A percentile compares a stretch with the other conserved stretches of the same genome.
These are phyloP conservation scores for Diplogelasinospora grovesii DNA, from an alignment of 495 filamentous ascomycete species.

Conservation along the genomic window DNA sequence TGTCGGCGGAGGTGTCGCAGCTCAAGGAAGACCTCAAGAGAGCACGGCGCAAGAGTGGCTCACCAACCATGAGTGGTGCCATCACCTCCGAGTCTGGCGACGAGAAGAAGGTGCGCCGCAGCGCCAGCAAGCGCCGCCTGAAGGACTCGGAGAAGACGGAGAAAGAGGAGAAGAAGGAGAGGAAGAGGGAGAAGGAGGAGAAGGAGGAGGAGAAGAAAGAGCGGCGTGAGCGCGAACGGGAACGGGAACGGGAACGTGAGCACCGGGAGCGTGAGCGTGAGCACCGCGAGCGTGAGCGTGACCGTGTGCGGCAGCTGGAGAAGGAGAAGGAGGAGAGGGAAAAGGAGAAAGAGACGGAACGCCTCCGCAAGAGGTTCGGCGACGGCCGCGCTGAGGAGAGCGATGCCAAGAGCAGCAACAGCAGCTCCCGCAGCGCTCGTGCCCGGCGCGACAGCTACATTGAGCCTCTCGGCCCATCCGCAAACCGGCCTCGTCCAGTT, in stretches of 20 bases:
- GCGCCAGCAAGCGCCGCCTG: constrained; percentile 17
- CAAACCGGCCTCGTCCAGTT: constrained; percentile 1
- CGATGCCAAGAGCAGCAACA: constrained; percentile 24
- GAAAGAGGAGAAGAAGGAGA: constrained; percentile 16
- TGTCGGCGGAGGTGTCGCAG: constrained; percentile 79
- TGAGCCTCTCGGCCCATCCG: constrained; percentile 26
- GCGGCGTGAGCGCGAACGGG: constrained; percentile 8
- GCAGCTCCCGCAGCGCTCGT: constrained; percentile 13
- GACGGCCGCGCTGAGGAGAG: constrained; percentile 20
- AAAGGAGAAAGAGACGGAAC: constrained; percentile 15
- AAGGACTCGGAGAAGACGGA: constrained; percentile 13
- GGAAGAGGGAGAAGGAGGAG: constrained; percentile 14
- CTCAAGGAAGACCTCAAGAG: constrained; percentile 54
- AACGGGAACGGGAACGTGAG: constrained; percentile 13
- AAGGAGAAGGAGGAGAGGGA: constrained; percentile 19
- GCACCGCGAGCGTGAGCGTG: no score
- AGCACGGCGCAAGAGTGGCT: constrained; percentile 19
- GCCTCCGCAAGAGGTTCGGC: constrained; percentile 24
- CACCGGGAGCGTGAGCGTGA: no score
- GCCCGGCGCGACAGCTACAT: constrained; percentile 29
- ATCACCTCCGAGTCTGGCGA: constrained; percentile 17
- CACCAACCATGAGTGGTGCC: constrained; percentile 15
- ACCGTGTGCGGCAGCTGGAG: no score
- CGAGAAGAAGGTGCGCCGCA: constrained; percentile 24
- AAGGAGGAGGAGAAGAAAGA: no score